Evolutionary conservation across 805 yeast species (phyloP).

Genomic region (Myxozyma neglecta): DNA sequence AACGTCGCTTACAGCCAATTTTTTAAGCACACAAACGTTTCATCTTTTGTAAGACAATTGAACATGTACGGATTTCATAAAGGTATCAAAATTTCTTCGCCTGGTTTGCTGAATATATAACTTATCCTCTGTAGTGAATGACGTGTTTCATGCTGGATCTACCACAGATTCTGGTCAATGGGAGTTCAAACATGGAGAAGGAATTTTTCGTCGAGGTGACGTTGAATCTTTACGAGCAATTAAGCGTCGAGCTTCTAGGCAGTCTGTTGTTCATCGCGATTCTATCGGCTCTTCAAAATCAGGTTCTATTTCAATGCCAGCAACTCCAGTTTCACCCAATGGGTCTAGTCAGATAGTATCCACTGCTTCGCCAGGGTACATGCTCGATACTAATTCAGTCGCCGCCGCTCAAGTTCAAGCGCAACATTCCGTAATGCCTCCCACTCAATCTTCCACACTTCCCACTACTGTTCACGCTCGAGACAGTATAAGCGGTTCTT

Average conservation of each 20-base stretch:
- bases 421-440: background rate
- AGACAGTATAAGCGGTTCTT: slow-evolving; percentile 1
- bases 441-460: background rate
- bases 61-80: slow-evolving; percentile 98
- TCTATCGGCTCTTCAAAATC: slow-evolving; percentile 49
- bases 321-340: slow-evolving; percentile 25
- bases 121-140: slow-evolving; percentile 36
- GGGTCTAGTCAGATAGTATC: slow-evolving; percentile 2
- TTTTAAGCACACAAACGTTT: slow-evolving; percentile 92
- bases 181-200: slow-evolving; percentile 88
- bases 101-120: background rate
- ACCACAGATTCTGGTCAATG: slow-evolving; percentile 47
- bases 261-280: slow-evolving; percentile 30
- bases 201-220: slow-evolving; percentile 78
- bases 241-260: slow-evolving; percentile 69
- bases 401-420: background rate
- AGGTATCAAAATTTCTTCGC: slow-evolving; percentile 39
- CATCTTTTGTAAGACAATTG: slow-evolving; percentile 87
- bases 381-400: slow-evolving; percentile 1
- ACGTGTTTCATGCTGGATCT: slow-evolving; percentile 37
- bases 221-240: slow-evolving; percentile 68
- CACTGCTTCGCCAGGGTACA: slow-evolving; percentile 11
- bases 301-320: slow-evolving; percentile 28
- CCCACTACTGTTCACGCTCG: background rate
- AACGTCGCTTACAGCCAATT: slow-evolving; percentile 45